Evolutionary conservation across 768 basidiomycete species (phyloP).

Genomic region (Suillus weaverae): DNA sequence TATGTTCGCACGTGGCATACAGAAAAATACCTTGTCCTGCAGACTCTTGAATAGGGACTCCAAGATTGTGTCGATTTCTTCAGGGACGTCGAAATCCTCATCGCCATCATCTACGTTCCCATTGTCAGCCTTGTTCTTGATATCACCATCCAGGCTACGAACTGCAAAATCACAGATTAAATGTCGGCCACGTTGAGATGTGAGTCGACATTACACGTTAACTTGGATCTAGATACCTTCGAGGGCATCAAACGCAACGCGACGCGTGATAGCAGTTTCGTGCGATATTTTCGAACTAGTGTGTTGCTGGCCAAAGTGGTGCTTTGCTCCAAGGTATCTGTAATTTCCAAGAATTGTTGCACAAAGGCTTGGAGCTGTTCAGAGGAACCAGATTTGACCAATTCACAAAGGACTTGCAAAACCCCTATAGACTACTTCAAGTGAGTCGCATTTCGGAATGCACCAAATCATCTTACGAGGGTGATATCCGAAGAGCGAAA

Average conservation of each 20-base stretch:
- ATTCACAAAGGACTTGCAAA: conserved; percentile 69
- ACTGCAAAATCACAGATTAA: conserved; percentile 13
- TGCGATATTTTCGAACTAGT: conserved; percentile 63
- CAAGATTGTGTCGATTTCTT: conserved; percentile 72
- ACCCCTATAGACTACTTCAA: conserved; percentile 60
- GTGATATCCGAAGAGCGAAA: conserved; percentile 47
- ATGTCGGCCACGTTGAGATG: background rate
- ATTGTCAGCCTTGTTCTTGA: conserved; percentile 11
- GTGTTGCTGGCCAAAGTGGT: conserved; percentile 53
- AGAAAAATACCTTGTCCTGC: conserved; percentile 72
- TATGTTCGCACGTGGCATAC: background rate
- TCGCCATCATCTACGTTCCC: conserved; percentile 24
- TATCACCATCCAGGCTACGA: conserved; percentile 24
- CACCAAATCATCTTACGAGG: conserved; percentile 39
- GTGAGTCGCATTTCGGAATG: conserved; percentile 5
- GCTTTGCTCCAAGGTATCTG: conserved; percentile 41
- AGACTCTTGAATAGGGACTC: conserved; percentile 71
- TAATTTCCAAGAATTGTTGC: conserved; percentile 46
- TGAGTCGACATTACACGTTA: conserved; percentile 1
- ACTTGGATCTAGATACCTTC: conserved; percentile 27
- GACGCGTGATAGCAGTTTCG: conserved; percentile 68
- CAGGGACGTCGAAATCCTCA: conserved; percentile 64
- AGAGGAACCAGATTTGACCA: conserved; percentile 61
- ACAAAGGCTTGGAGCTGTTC: conserved; percentile 49
- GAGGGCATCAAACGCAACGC: conserved; percentile 63